Conservation (phyloP, 2,329 filamentous ascomycete species). For the Hypoxylon sp. region DNA sequence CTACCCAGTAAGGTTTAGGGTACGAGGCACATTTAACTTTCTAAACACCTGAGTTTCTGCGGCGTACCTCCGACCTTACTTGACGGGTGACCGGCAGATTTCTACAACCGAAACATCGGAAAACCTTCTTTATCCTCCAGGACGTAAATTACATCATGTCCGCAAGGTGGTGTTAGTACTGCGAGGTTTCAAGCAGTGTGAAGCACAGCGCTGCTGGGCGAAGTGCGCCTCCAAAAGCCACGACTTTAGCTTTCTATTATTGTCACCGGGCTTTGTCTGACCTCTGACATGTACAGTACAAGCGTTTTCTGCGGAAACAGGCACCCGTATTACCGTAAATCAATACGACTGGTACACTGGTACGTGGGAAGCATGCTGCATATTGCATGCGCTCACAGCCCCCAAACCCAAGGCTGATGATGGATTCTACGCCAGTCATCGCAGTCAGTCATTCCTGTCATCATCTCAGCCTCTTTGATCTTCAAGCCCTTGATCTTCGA, state of each 20-base stretch:
- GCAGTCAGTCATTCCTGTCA: conserved; percentile 29
- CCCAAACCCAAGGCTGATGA: conserved; percentile 32
- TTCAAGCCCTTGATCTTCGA: conserved; percentile 36
- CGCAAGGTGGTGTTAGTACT: conserved; percentile 20
- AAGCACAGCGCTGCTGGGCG: conserved; percentile 11
- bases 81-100: not conserved
- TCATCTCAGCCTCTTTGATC: conserved; percentile 38
- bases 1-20: conserved; percentile 1
- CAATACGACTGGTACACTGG: conserved; percentile 30
- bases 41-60: not conserved
- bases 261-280: conserved; percentile 9
- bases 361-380: conserved; percentile 31
- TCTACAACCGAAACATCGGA: conserved; percentile 11
- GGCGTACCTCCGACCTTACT: not conserved
- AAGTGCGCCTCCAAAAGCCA: conserved; percentile 15
- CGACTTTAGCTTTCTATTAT: conserved; percentile 41
- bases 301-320: conserved; percentile 18
- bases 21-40: conserved; percentile 9
- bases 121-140: conserved; percentile 19
- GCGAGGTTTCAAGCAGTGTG: conserved; percentile 5
- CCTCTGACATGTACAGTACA: conserved; percentile 27
- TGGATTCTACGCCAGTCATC: conserved; percentile 20
- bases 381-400: conserved; percentile 30
- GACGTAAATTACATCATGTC: conserved; percentile 19
- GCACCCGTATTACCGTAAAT: conserved; percentile 30